Percentiles rank a stretch among this genome's conserved stretches.
phyloP scores from a whole-genome alignment of 2,329 filamentous ascomycete genomes.

The Xylaria sp. region DNA sequence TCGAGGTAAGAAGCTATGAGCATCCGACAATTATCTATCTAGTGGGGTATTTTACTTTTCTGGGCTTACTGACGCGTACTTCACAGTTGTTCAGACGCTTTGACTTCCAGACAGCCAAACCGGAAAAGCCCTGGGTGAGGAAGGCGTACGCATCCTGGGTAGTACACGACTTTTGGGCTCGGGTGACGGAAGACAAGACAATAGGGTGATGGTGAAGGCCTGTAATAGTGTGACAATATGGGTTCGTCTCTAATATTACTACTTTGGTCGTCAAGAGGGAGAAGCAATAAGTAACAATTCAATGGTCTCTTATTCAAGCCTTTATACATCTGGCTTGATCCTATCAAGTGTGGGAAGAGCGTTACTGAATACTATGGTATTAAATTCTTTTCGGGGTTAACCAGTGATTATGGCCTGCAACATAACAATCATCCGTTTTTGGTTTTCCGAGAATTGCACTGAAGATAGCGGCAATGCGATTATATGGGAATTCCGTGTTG shows the following conservation, averaged over 20 bases:
- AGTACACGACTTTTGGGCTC: conserved; percentile 39
- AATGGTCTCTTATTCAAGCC: too few relatives aligned
- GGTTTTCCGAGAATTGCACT: background rate
- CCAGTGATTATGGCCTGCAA: background rate
- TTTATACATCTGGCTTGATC: background rate
- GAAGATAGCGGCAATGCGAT: background rate
- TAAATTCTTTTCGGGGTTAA: background rate
- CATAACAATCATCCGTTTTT: background rate
- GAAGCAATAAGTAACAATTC: too few relatives aligned
- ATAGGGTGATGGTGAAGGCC: conserved; percentile 2
- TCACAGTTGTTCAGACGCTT: conserved; percentile 42
- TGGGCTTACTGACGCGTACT: conserved; percentile 6
- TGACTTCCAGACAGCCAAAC: conserved; percentile 42
- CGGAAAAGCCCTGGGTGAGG: conserved; percentile 40
- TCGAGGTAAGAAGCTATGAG: conserved; percentile 22
- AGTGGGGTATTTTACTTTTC: background rate
- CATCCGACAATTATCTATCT: background rate
- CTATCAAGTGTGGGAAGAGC: background rate
- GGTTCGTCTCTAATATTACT: background rate
- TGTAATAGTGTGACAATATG: background rate
- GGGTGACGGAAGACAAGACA: conserved; percentile 36
- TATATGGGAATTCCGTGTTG: background rate
- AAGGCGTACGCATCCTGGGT: conserved; percentile 31
- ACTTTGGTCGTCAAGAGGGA: background rate
- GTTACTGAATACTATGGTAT: too few relatives aligned